Evolutionary conservation across 306 rosid species (phyloP), one percentile per base, ranked within the genome.

Genomic region (Quercus alba): DNA sequence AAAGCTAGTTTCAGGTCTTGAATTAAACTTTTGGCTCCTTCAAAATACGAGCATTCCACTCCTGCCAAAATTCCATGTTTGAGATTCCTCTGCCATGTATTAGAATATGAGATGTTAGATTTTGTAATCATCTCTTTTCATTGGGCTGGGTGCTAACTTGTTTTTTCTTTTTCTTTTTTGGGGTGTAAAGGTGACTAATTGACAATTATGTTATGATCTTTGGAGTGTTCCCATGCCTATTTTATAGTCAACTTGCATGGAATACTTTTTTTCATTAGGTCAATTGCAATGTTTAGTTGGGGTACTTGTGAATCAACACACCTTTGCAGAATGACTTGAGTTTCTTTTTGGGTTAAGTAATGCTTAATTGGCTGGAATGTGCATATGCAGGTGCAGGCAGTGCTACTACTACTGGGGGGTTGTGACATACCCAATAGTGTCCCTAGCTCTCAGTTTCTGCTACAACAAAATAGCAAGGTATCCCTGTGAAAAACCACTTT

Each of bases 311-410:
- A 72, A 38, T 5, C 41, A 28, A 14, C 73, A 72, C 17, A 33
- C 7, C 72, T 2, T 19, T 35, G 3, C 20, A 19, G 18, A 19
- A 68, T 9, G 54, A 26, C 17, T 1, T 68, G 54, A 49, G 54
- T 49, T 49, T 41, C 46, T 41, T 41, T 8, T 41, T 41, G 46
- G 11, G 46, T 41, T 12, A 49, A 49, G 33, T 73, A 17, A 62
- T 71, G 54, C 52, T 23, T 52, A 58, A 69, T 54, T 6, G 49
- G 19, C 58, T 49, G 64, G 79, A 86, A 66, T 35, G 49, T 82
- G 41, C 33, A n/a, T n/a, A 7, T 77, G 57, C 82, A 92, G 97
- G 94, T 90, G 77, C 94, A 88, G 86, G 97, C 97, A 72, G 94
- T 92, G 63, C 80, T 92, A 20, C 78, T 92, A 72, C 89, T 92